Evolutionary conservation across 331 rosid species (phyloP), one percentile per base, ranked within the genome.

Genomic region (Ulmus americana): DNA sequence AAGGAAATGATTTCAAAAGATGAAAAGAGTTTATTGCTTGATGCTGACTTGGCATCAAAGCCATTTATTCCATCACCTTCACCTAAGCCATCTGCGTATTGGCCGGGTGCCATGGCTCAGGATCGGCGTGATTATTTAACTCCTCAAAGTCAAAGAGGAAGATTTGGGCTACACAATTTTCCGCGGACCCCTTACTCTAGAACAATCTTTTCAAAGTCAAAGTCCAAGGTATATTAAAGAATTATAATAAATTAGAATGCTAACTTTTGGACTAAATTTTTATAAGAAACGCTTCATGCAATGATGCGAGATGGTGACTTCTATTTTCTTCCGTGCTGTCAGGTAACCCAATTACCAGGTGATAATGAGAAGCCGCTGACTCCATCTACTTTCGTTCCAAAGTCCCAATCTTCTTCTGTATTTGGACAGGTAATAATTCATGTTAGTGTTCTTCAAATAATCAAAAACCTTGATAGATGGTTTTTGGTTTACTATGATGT

Each of bases 111-210:
- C 63, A 71, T 92, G 79, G 78, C 78, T 67, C 81, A 79, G 48
- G 83, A 84, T 76, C 74, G 63, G 16, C 70, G 49, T 54, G 73
- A 79, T 73, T 85, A 83, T 67, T n/a, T 59, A 68, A 86, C 95
- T 49, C 95, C 95, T 13, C 85, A 79, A 64, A 79, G 77, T 79
- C 95, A 85, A 63, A 80, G 85, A 59, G 84, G 80, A 51, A 77
- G 84, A 82, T 76, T 61, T 59, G 89, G 95, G 49, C 87, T 85
- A 72, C 76, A 77, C 63, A 87, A 79, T 68, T 74, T 85, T 70
- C 89, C 95, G 39, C 81, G 91, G 51, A 92, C 97, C 52, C 98
- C 95, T 61, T 92, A 92, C 77, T 89, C 98, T 66, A 77, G 95
- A 81, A 82, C 90, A 61, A 85, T 82, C 55, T 83, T 80, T 67